A percentile compares a stretch with the other conserved stretches of the same genome.
These are phyloP conservation scores for Pseudocercospora vitis DNA, from an alignment of 2,329 filamentous ascomycete species.

Conservation along the genomic window DNA sequence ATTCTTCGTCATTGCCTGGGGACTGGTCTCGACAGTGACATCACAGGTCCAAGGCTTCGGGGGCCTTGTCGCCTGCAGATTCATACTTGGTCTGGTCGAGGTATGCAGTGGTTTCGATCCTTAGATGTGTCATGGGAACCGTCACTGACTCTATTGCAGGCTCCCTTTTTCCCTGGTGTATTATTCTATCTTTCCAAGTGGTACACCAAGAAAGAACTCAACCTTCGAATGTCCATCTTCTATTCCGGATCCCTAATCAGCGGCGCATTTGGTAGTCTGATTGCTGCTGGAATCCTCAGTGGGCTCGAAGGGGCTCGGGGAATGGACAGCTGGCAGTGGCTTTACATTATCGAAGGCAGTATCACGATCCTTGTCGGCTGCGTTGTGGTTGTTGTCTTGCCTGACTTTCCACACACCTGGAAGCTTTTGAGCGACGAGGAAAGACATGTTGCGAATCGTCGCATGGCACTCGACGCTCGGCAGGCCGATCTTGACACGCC, in stretches of 20 bases:
- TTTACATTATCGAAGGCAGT: constrained; percentile 42
- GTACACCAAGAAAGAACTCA: constrained; percentile 70
- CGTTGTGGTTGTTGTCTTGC: constrained; percentile 43
- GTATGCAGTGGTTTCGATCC: background rate
- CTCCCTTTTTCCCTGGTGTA: constrained; percentile 48
- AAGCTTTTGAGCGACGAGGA: constrained; percentile 45
- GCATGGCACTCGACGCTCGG: constrained; percentile 53
- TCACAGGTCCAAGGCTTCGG: constrained; percentile 32
- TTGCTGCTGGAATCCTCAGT: constrained; percentile 61
- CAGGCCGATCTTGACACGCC: constrained; percentile 52
- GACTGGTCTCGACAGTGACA: constrained; percentile 61
- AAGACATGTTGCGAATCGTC: constrained; percentile 49
- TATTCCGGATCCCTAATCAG: constrained; percentile 69
- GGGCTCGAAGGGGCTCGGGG: constrained; percentile 62
- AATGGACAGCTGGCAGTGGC: constrained; percentile 59
- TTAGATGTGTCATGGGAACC: background rate
- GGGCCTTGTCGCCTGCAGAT: constrained; percentile 39
- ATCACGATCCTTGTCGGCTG: constrained; percentile 32
- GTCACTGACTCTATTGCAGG: constrained; percentile 37
- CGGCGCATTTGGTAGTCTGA: constrained; percentile 68
- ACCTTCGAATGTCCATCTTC: constrained; percentile 63
- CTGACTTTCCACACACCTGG: constrained; percentile 52
- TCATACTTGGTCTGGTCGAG: constrained; percentile 65
- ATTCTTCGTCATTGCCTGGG: constrained; percentile 77
- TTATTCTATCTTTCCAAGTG: constrained; percentile 64